Evolutionary conservation across 768 basidiomycete genomes (phyloP).

Genomic region (Tylopilus balloui): DNA sequence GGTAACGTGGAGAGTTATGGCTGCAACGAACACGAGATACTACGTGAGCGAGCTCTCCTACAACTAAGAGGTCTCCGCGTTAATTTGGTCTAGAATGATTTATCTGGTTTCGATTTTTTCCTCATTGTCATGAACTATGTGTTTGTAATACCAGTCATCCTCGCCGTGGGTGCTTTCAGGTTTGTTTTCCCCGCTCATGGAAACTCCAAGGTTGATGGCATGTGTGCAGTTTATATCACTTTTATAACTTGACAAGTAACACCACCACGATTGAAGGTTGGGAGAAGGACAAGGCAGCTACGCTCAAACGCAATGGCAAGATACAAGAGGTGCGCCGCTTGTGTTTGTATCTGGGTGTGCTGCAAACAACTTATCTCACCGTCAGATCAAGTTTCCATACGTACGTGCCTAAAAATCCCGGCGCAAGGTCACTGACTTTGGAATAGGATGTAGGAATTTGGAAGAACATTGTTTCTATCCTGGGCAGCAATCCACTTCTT

Average conservation of each 20-base stretch:
- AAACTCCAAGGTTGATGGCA: conserved; percentile 13
- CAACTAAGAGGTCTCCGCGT: not conserved
- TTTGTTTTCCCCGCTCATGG: conserved; percentile 22
- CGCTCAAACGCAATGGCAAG: conserved; percentile 78
- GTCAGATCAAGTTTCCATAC: conserved; percentile 88
- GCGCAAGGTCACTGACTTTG: conserved; percentile 9
- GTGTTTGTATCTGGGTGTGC: not conserved
- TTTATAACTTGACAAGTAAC: conserved; percentile 71
- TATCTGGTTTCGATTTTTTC: conserved; percentile 63
- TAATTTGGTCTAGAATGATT: conserved; percentile 53
- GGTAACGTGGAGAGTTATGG: conserved; percentile 62
- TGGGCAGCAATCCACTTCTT: conserved; percentile 67
- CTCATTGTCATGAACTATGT: conserved; percentile 88
- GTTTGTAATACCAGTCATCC: conserved; percentile 76
- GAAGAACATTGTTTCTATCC: conserved; percentile 69
- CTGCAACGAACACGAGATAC: conserved; percentile 39
- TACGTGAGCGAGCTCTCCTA: conserved; percentile 46
- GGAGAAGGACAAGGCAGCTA: conserved; percentile 95
- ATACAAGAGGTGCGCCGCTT: conserved; percentile 59
- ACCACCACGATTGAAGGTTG: conserved; percentile 95
- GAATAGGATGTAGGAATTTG: conserved; percentile 71
- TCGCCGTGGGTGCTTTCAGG: conserved; percentile 92
- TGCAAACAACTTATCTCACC: conserved; percentile 2
- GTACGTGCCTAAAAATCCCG: conserved; percentile 40
- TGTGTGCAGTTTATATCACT: conserved; percentile 71